Conservation (phyloP, 2,329 filamentous ascomycete species). For the Neonectria ditissima region DNA sequence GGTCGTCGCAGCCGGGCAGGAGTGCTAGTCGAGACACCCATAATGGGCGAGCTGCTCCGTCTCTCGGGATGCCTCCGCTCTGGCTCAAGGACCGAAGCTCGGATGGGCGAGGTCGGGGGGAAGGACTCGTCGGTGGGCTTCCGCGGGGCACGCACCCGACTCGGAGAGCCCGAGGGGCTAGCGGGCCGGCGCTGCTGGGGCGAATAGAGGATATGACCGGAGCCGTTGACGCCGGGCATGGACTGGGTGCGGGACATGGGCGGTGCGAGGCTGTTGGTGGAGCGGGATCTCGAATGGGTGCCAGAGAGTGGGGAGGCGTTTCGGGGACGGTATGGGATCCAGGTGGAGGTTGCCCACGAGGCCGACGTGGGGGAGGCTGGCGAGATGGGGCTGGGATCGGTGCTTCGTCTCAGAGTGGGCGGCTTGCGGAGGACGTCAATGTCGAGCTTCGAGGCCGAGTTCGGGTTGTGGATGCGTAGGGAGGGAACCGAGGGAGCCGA, state of each 20-base stretch:
- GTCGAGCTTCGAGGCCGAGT: slow-evolving; percentile 54
- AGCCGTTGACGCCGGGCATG: slow-evolving; percentile 71
- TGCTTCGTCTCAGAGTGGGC: slow-evolving; percentile 66
- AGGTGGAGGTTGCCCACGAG: slow-evolving; percentile 59
- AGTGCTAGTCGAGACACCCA: slow-evolving; percentile 50
- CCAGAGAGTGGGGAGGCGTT: slow-evolving; percentile 72
- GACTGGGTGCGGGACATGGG: slow-evolving; percentile 73
- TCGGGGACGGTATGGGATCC: slow-evolving; percentile 69
- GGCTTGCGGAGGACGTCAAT: slow-evolving; percentile 63
- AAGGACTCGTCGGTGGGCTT: slow-evolving; percentile 72
- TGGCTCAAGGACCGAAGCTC: slow-evolving; percentile 66
- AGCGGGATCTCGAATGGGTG: slow-evolving; percentile 68
- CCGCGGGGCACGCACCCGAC: slow-evolving; percentile 62
- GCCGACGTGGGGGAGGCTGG: slow-evolving; percentile 64
- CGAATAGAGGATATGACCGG: slow-evolving; percentile 68
- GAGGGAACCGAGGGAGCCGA: slow-evolving; percentile 60
- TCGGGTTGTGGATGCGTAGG: slow-evolving; percentile 60
- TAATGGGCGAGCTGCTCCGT: slow-evolving; percentile 63
- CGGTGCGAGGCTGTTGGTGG: slow-evolving; percentile 65
- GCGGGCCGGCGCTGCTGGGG: slow-evolving; percentile 64
- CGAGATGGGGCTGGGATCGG: slow-evolving; percentile 67
- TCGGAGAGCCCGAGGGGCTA: slow-evolving; percentile 67
- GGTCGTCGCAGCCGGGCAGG: slow-evolving; percentile 60
- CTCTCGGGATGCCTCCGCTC: slow-evolving; percentile 61
- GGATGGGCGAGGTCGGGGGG: slow-evolving; percentile 65